Base-by-base conservation (phyloP, 495 filamentous ascomycete genomes). In the Cercophora scortea region DNA sequence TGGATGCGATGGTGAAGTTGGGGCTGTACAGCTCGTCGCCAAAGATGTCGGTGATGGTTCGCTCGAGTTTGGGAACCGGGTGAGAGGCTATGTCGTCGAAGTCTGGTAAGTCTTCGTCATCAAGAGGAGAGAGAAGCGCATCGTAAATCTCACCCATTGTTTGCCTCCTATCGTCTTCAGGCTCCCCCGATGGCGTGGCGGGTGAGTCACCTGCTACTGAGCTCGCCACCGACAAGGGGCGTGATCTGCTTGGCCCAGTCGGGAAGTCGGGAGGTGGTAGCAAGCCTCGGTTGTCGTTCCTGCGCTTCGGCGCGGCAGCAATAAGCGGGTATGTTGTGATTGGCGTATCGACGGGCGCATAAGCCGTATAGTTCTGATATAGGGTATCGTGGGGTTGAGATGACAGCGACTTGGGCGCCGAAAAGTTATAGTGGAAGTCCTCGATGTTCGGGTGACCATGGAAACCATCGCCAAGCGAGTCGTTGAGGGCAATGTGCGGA, bases 11-110 rank as follows among this genome's bases (percentile, higher is more conserved):
- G 51, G 72, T 68, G 53, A 78, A 74, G 57, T 70, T 73, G 8
- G 88, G 84, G 56, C 84, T 88, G 78, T 85, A 96, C 1, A 96
- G 79, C 60, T 93, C 89, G 64, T 96, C 91, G 60, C 82, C 76
- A 60, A 86, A 90, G 32, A 87, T 78, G 61, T 95, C 90, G 8
- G 89, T 90, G 64, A 90, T 86, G 8, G 90, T 94, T 45, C 90
- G 80, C 48, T 87, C 83, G 54, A 96, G 77, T 67, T 93, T 94
- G 6, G 90, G 88, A 38, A 88, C 74, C 33, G 74, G 68, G 48
- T 67, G 63, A 62, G 74, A 73, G 62, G 59, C 75, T 76, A 69
- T 54, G 68, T 79, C 73, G 55, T 64, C 53, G 41, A 55, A 53
- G n/a, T 49, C 51, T 49, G 62, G 71, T 74, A 61, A 76, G 71